phyloP scores from a whole-genome alignment of 2,329 filamentous ascomycete species.

The Trichophyton equinum region DNA sequence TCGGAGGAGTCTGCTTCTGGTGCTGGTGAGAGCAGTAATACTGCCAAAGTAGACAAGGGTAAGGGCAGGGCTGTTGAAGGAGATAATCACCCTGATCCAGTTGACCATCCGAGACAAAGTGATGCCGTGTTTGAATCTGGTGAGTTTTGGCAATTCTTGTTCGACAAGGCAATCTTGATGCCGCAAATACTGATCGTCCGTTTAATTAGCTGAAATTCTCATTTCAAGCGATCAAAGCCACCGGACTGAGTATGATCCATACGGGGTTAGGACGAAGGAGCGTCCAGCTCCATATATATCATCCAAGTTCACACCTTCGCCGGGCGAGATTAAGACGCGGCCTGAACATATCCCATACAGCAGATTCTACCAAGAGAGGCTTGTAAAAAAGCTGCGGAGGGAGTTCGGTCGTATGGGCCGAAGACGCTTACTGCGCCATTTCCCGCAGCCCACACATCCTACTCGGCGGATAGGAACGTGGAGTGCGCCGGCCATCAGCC shows the following conservation, averaged over 20 bases:
- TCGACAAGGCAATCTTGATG: no score
- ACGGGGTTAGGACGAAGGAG: background rate
- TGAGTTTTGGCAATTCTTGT: background rate
- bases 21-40: no score
- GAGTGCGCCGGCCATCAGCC: background rate
- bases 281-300: background rate
- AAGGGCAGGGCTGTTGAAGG: background rate
- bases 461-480: slow-evolving; percentile 9
- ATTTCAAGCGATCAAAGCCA: background rate
- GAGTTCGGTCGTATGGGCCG: slow-evolving; percentile 1
- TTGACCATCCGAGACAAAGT: background rate
- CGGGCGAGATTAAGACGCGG: background rate
- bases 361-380: background rate
- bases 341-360: background rate
- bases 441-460: background rate
- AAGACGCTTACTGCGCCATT: background rate
- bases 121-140: background rate
- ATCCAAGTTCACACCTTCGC: background rate
- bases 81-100: background rate
- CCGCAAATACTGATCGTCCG: background rate
- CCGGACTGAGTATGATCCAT: background rate
- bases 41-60: background rate
- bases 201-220: background rate
- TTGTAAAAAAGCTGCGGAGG: background rate
- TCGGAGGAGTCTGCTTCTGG: background rate